Conservation (phyloP, 768 basidiomycete species). For the Dioszegia hungarica region DNA sequence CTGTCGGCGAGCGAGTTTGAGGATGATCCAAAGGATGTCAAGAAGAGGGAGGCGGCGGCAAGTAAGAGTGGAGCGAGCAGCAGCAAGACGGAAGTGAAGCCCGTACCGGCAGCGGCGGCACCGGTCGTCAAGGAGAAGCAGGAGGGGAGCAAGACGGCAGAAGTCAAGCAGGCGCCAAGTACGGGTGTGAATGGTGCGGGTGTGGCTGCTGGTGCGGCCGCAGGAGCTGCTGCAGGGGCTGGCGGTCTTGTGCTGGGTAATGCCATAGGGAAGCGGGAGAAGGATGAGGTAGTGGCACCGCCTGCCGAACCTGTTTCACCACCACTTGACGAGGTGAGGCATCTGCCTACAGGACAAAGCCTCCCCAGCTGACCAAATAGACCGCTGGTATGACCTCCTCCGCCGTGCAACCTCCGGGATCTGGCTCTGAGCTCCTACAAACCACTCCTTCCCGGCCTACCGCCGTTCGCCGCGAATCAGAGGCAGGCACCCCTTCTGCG, state of each 20-base stretch:
- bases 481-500: constrained; percentile 44
- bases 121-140: constrained; percentile 4
- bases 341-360: background rate
- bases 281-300: constrained; percentile 18
- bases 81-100: background rate
- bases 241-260: background rate
- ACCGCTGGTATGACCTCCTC: constrained; percentile 86
- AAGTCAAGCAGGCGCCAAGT: background rate
- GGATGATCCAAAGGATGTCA: constrained; percentile 18
- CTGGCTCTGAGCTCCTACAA: constrained; percentile 54
- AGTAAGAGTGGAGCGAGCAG: constrained; percentile 1
- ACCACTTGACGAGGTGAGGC: constrained; percentile 58
- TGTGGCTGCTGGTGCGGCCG: background rate
- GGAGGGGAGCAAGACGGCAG: background rate
- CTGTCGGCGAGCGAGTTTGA: constrained; percentile 40
- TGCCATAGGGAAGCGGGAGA: background rate
- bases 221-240: background rate
- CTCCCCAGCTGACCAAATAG: constrained; percentile 16
- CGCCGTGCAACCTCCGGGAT: constrained; percentile 85
- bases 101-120: constrained; percentile 7
- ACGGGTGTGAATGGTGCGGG: background rate
- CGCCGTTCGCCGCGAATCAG: constrained; percentile 50
- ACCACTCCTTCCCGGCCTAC: constrained; percentile 34
- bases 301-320: constrained; percentile 48
- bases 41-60: background rate